Percentiles rank a stretch among this genome's conserved stretches.
Evolutionary conservation across 202 grass and related monocot genomes (phyloP).

Genomic region (Digitaria exilis): DNA sequence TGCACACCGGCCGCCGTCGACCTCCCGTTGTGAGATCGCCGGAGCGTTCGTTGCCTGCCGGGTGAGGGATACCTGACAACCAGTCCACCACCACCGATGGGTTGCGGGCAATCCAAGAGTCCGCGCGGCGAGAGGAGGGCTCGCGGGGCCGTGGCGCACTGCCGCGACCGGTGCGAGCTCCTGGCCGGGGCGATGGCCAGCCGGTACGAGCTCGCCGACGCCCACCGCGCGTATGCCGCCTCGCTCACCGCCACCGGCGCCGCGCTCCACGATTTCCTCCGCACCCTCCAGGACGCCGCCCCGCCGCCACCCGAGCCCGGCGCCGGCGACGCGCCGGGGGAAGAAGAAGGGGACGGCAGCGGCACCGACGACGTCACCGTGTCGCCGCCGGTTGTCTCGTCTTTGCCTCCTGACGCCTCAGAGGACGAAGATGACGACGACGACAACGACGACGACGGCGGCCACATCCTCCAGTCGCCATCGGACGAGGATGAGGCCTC

Average conservation of each 20-base stretch:
- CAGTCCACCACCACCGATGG: constrained; percentile 41
- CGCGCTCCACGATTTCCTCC: constrained; percentile 49
- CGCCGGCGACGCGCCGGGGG: neutral
- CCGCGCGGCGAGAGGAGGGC: neutral
- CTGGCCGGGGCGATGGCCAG: constrained; percentile 48
- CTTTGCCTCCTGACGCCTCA: neutral
- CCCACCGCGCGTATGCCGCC: constrained; percentile 43
- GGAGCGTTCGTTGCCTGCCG: neutral
- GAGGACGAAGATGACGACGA: neutral
- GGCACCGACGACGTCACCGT: too few species aligned
- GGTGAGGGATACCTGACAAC: neutral
- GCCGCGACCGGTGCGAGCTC: constrained; percentile 44
- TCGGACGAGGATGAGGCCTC: constrained; percentile 31
- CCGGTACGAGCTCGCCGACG: constrained; percentile 59
- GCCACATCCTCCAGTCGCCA: constrained; percentile 10
- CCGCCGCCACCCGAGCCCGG: neutral
- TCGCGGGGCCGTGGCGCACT: constrained; percentile 47
- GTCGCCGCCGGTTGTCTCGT: neutral
- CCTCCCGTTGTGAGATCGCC: neutral
- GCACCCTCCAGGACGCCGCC: neutral
- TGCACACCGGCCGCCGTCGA: too few species aligned
- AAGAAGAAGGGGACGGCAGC: neutral
- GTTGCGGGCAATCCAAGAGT: constrained; percentile 59
- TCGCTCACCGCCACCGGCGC: constrained; percentile 39
- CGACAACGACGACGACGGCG: neutral